phyloP scores from a whole-genome alignment of 345 rosid genomes.

The Odontarrhena argentea region DNA sequence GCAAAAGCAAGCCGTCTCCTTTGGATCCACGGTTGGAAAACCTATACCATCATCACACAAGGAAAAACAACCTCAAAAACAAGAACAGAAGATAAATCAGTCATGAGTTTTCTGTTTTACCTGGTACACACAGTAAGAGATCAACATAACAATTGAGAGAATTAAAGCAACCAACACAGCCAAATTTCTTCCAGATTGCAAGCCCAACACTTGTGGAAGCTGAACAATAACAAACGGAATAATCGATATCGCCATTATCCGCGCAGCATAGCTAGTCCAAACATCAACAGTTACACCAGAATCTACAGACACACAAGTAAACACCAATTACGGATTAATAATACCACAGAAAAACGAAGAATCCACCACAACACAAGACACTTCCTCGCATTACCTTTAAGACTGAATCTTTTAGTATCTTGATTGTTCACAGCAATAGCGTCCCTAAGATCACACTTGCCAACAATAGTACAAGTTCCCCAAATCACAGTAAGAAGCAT shows the following conservation, averaged over 20 bases:
- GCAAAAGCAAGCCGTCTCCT: conserved; percentile 70
- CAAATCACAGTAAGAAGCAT: conserved; percentile 83
- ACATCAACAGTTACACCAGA: conserved; percentile 74
- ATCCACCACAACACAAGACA: background rate
- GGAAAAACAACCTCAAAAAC: conserved; percentile 31
- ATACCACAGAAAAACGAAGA: background rate
- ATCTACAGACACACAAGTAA: conserved; percentile 44
- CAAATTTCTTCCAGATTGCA: conserved; percentile 72
- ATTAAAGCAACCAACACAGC: conserved; percentile 70
- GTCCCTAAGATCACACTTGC: conserved; percentile 70
- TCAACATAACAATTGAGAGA: conserved; percentile 56
- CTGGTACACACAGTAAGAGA: conserved; percentile 91
- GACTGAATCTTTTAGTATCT: conserved; percentile 53
- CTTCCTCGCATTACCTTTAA: conserved; percentile 48
- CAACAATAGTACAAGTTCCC: conserved; percentile 79
- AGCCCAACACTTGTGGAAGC: conserved; percentile 65
- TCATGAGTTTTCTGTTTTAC: conserved; percentile 40
- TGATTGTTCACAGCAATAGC: conserved; percentile 55
- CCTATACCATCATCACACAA: conserved; percentile 36
- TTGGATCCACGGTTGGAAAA: conserved; percentile 91
- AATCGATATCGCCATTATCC: conserved; percentile 79
- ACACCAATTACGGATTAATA: background rate
- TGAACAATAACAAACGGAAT: conserved; percentile 87
- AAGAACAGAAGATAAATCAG: background rate
- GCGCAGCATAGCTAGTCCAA: conserved; percentile 84